phyloP scores from a whole-genome alignment of 202 grass and related monocot genomes.

The Cymbopogon flexuosus region DNA sequence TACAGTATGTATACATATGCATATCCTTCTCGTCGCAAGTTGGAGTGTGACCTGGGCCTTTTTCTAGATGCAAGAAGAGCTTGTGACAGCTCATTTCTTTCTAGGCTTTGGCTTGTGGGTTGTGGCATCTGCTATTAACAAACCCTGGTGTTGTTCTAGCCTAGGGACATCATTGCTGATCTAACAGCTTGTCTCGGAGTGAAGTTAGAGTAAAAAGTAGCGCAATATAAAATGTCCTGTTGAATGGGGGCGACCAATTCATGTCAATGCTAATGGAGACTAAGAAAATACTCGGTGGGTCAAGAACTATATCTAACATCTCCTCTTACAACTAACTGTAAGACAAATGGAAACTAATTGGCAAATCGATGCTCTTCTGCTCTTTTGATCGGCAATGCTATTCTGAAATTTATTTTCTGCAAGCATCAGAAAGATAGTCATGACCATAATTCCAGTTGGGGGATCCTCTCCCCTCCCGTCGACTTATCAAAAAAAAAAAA shows the following conservation, averaged over 20 bases:
- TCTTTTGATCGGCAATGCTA: not conserved
- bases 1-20: not conserved
- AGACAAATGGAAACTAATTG: not conserved
- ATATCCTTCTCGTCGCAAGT: slow-evolving; percentile 27
- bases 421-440: not conserved
- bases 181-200: not conserved
- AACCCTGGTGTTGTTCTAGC: not conserved
- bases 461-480: no score
- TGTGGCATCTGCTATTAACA: slow-evolving; percentile 12
- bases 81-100: slow-evolving; percentile 26
- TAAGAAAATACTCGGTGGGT: not conserved
- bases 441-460: not conserved
- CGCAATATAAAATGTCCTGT: not conserved
- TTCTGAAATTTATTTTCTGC: not conserved
- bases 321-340: not conserved
- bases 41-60: slow-evolving; percentile 33
- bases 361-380: not conserved
- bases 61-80: slow-evolving; percentile 25
- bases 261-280: not conserved
- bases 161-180: not conserved
- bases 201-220: not conserved
- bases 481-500: no score
- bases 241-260: not conserved
- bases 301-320: not conserved
- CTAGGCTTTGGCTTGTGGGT: slow-evolving; percentile 5